Evolutionary conservation across 2,329 filamentous ascomycete genomes (phyloP).

Genomic region (Septoria linicola): DNA sequence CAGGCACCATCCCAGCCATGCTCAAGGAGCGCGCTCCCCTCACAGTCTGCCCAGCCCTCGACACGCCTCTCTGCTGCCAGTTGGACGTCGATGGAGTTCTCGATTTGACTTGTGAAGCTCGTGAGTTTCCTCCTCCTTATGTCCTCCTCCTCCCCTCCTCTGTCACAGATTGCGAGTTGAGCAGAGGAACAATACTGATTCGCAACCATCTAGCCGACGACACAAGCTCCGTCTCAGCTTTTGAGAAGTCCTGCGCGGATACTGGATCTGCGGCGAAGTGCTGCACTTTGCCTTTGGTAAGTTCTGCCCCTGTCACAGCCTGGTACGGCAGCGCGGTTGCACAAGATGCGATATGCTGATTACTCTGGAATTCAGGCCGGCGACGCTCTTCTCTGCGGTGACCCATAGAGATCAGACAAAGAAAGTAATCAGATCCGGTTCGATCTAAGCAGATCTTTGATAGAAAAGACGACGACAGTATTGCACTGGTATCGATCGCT

Average conservation of each 20-base stretch:
- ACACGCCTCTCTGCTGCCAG: slow-evolving; percentile 25
- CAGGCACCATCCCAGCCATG: slow-evolving; percentile 9
- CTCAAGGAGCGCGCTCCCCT: slow-evolving; percentile 9
- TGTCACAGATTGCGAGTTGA: no score
- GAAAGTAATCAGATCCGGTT: no score
- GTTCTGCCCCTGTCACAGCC: background rate
- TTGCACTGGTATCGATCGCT: no score
- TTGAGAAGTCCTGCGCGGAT: slow-evolving; percentile 17
- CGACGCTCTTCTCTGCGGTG: slow-evolving; percentile 21
- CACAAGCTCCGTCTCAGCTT: slow-evolving; percentile 5
- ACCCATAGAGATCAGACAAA: no score
- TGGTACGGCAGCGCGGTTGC: background rate
- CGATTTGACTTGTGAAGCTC: slow-evolving; percentile 20
- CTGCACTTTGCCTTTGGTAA: slow-evolving; percentile 23
- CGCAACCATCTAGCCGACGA: slow-evolving; percentile 7
- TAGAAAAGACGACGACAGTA: no score
- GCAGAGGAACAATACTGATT: background rate
- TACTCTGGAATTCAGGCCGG: slow-evolving; percentile 11
- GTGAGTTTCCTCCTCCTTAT: slow-evolving; percentile 5
- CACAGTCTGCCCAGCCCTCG: slow-evolving; percentile 20
- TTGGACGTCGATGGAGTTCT: slow-evolving; percentile 19
- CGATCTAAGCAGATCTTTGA: background rate
- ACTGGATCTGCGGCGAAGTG: slow-evolving; percentile 21
- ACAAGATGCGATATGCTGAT: background rate
- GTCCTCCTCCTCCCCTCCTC: no score